Base-by-base conservation (phyloP, 2,329 filamentous ascomycete genomes). In the Calonectria pauciramosa region DNA sequence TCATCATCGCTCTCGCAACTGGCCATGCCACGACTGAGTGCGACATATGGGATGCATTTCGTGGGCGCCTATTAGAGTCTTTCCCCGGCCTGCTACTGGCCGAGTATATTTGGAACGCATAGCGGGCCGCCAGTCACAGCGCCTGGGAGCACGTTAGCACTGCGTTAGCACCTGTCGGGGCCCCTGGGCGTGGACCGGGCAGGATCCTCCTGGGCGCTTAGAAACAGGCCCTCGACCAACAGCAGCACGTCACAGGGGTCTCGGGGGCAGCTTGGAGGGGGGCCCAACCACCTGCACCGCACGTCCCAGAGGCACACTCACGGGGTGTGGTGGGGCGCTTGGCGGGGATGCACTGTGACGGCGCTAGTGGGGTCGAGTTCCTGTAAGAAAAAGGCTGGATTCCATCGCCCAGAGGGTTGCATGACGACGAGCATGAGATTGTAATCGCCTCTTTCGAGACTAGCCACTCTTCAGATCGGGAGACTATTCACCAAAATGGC, bases 91-190 rank as follows among this genome's bases (percentile, higher is more conserved):
- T 78, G 60, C 80, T 64, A 82, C 70, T 82, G 81, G 81, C 73
- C 71, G 75, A 75, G 72, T 79, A 80, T 74, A 77, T 82, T 82
- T 82, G 80, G 80, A 78, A 78, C 77, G 44, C 70, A 59, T 36
- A 36, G 44, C 52, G 32, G 70, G 51, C 80, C 68, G 77, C 79
- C 77, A 77, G 73, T 66, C 74, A 60, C 56, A 77, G 49, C 20
- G 26, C 51, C 28, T 51, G 44, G 63, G 64, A 65, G 49, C 68
- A 65, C 69, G 11, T 60, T 49, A 59, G 67, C 69, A 75, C 72
- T 75, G 67, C 68, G 77, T 67, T 67, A 70, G 52, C 75, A 73
- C 76, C 64, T 49, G 64, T 66, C 56, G 67, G 75, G 68, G 38
- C 38, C 65, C 54, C 70, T 68, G 69, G 68, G 52, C 47, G 64